These are phyloP conservation scores for Escovopsis sp. DNA, from an alignment of 2,329 filamentous ascomycete species.

Conservation along the genomic window DNA sequence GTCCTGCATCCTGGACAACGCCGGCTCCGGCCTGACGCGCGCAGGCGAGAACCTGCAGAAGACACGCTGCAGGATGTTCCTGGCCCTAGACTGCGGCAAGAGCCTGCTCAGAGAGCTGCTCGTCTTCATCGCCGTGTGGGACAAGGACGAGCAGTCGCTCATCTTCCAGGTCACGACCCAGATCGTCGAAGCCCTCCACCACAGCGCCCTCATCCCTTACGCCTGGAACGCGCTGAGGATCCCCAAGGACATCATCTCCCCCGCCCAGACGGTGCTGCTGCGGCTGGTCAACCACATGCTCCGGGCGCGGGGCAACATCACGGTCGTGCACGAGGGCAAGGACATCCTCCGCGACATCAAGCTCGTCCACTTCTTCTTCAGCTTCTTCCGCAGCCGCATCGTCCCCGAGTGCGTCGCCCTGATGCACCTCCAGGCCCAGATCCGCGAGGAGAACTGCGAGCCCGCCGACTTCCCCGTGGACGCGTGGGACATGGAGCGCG, in stretches of 20 bases:
- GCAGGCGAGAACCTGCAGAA: slow-evolving; percentile 76
- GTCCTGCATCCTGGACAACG: slow-evolving; percentile 78
- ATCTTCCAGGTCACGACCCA: slow-evolving; percentile 96
- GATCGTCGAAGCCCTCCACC: slow-evolving; percentile 84
- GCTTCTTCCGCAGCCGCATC: slow-evolving; percentile 80
- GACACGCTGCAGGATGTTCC: slow-evolving; percentile 74
- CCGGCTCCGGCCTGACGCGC: slow-evolving; percentile 51
- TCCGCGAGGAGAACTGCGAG: slow-evolving; percentile 59
- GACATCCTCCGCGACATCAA: slow-evolving; percentile 43
- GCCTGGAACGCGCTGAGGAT: slow-evolving; percentile 86
- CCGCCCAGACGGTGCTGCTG: slow-evolving; percentile 83
- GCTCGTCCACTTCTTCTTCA: slow-evolving; percentile 78
- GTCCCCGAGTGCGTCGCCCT: slow-evolving; percentile 90
- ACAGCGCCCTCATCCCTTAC: slow-evolving; percentile 79
- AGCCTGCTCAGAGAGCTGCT: slow-evolving; percentile 81
- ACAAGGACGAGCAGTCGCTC: slow-evolving; percentile 80
- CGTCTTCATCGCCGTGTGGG: slow-evolving; percentile 95
- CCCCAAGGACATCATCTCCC: slow-evolving; percentile 90
- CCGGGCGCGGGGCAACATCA: slow-evolving; percentile 36
- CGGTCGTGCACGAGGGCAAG: slow-evolving; percentile 29
- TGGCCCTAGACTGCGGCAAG: slow-evolving; percentile 80
- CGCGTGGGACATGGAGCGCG: slow-evolving; percentile 93
- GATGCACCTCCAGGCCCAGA: slow-evolving; percentile 85
- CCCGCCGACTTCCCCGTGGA: slow-evolving; percentile 86
- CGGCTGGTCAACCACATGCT: slow-evolving; percentile 86